Conservation (phyloP, 441 rosid species). For the Metrosideros polymorpha region DNA sequence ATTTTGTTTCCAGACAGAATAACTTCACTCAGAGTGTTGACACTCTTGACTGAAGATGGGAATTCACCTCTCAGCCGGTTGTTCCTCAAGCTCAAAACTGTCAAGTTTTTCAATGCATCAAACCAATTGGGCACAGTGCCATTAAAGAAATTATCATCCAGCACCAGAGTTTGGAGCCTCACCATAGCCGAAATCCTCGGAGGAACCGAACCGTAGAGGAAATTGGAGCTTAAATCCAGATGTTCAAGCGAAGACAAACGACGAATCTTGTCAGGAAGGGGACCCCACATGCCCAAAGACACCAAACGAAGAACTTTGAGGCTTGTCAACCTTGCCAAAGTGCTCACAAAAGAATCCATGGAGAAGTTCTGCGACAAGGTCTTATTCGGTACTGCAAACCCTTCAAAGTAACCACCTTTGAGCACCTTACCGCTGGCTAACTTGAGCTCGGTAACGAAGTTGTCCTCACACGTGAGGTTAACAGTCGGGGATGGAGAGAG, state of each 20-base stretch:
- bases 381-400: conserved; percentile 28
- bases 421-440: conserved; percentile 45
- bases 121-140: conserved; percentile 57
- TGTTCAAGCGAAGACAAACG: conserved; percentile 47
- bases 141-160: conserved; percentile 61
- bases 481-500: conserved; percentile 33
- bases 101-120: conserved; percentile 35
- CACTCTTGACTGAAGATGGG: conserved; percentile 24
- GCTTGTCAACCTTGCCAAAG: conserved; percentile 47
- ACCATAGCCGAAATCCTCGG: conserved; percentile 57
- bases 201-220: conserved; percentile 61
- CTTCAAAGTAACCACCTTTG: conserved; percentile 26
- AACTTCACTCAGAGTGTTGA: conserved; percentile 21
- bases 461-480: conserved; percentile 56
- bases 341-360: conserved; percentile 57
- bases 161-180: conserved; percentile 42
- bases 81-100: conserved; percentile 39
- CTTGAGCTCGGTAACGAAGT: conserved; percentile 42
- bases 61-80: conserved; percentile 38
- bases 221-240: conserved; percentile 65
- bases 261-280: conserved; percentile 65
- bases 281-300: conserved; percentile 77
- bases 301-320: conserved; percentile 51
- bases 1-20: conserved; percentile 27
- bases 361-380: conserved; percentile 61